Evolutionary conservation across 257 asterid genomes (phyloP).

Genomic region (Buddleja alternifolia): DNA sequence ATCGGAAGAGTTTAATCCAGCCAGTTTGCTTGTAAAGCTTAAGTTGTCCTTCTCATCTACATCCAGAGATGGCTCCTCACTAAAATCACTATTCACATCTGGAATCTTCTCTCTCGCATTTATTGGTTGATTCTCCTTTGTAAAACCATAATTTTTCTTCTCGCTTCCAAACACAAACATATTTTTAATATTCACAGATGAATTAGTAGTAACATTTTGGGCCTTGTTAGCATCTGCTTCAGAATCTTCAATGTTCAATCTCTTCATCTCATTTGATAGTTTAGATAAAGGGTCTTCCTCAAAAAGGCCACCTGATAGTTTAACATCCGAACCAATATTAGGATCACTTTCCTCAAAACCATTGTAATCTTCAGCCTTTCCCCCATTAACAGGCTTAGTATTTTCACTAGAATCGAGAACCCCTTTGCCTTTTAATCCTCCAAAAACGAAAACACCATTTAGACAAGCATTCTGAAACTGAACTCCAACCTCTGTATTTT

Average conservation of each 20-base stretch:
- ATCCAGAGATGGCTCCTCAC: conserved; percentile 38
- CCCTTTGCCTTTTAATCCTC: conserved; percentile 41
- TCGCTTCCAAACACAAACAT: conserved; percentile 49
- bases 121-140: conserved; percentile 42
- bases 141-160: conserved; percentile 31
- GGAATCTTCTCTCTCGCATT: conserved; percentile 33
- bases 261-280: conserved; percentile 59
- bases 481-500: conserved; percentile 27
- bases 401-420: conserved; percentile 36
- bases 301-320: conserved; percentile 36
- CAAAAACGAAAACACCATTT: conserved; percentile 43
- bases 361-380: conserved; percentile 33
- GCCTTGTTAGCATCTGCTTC: conserved; percentile 40
- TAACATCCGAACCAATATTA: conserved; percentile 21
- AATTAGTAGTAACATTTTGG: conserved; percentile 27
- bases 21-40: conserved; percentile 37
- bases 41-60: conserved; percentile 45
- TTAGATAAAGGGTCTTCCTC: conserved; percentile 46
- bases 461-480: conserved; percentile 41
- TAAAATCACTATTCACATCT: conserved; percentile 29
- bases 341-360: conserved; percentile 26
- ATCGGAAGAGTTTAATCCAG: conserved; percentile 39
- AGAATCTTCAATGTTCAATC: conserved; percentile 53
- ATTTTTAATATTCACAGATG: conserved; percentile 28
- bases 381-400: conserved; percentile 33